Percentiles rank a stretch among this genome's conserved stretches.
phyloP scores from a whole-genome alignment of 2,329 filamentous ascomycete genomes.

The Huntiella decipiens region DNA sequence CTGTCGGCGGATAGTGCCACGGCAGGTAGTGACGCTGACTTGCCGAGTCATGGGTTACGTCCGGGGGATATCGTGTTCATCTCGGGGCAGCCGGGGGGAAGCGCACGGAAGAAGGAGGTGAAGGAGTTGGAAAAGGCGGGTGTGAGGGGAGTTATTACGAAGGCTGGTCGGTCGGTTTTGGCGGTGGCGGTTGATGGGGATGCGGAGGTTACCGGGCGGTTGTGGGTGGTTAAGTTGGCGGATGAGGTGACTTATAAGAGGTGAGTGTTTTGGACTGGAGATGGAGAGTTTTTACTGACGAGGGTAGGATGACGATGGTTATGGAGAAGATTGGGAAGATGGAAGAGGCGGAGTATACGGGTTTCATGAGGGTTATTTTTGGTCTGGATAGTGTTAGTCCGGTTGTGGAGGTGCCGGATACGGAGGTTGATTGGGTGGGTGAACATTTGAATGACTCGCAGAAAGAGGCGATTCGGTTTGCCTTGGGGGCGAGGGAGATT shows the following conservation, averaged over 20 bases:
- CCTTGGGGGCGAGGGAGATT: conserved; percentile 61
- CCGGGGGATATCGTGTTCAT: conserved; percentile 63
- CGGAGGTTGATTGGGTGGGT: conserved; percentile 38
- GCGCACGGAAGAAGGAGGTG: conserved; percentile 53
- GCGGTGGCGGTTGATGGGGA: conserved; percentile 47
- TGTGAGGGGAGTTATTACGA: conserved; percentile 50
- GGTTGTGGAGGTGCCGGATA: conserved; percentile 17
- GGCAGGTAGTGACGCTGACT: conserved; percentile 23
- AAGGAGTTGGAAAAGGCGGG: conserved; percentile 51
- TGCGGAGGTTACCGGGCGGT: conserved; percentile 24
- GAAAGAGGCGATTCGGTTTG: conserved; percentile 58
- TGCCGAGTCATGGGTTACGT: conserved; percentile 59
- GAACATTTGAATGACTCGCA: conserved; percentile 45
- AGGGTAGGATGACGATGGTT: conserved; percentile 33
- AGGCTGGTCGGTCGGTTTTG: conserved; percentile 37
- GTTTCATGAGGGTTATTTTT: conserved; percentile 43
- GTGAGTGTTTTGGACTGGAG: conserved; percentile 17
- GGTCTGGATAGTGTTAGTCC: conserved; percentile 35
- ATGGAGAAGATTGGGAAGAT: conserved; percentile 43
- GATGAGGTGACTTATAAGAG: conserved; percentile 48
- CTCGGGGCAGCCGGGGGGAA: conserved; percentile 54
- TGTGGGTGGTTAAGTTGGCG: conserved; percentile 49
- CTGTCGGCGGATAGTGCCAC: conserved; percentile 56
- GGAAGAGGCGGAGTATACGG: conserved; percentile 36
- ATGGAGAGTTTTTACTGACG: background rate